Evolutionary conservation across 305 asterid species (phyloP).

Genomic region (Rubia balearica): DNA sequence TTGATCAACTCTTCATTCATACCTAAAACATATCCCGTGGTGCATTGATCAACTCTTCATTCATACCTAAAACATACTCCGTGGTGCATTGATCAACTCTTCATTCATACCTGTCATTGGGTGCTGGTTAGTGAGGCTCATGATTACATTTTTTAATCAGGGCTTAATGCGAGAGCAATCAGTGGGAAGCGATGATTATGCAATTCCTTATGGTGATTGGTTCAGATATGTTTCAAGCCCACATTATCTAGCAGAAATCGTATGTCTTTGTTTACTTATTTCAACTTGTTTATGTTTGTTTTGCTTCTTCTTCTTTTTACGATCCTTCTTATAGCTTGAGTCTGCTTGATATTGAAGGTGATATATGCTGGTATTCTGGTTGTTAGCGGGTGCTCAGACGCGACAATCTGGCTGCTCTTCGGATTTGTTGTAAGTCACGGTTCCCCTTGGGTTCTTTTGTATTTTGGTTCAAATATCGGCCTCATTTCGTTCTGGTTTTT

Average conservation of each 20-base stretch:
- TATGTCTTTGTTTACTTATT: conserved; percentile 24
- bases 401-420: conserved; percentile 64
- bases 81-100: background rate
- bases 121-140: background rate
- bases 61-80: too few species aligned
- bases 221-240: conserved; percentile 81
- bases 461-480: background rate
- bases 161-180: conserved; percentile 55
- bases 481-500: background rate
- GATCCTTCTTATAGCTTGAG: background rate
- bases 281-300: background rate
- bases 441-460: background rate
- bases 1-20: too few species aligned
- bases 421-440: conserved; percentile 50
- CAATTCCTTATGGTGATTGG: conserved; percentile 80
- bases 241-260: conserved; percentile 85
- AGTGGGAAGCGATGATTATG: conserved; percentile 33
- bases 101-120: background rate
- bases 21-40: too few species aligned
- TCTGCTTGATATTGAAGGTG: conserved; percentile 34
- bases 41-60: too few species aligned
- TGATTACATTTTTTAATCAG: conserved; percentile 24
- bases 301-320: background rate
- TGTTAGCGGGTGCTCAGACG: conserved; percentile 67
- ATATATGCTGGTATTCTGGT: conserved; percentile 61